Conservation (phyloP, 495 filamentous ascomycete genomes). For the Thozetella sp. region DNA sequence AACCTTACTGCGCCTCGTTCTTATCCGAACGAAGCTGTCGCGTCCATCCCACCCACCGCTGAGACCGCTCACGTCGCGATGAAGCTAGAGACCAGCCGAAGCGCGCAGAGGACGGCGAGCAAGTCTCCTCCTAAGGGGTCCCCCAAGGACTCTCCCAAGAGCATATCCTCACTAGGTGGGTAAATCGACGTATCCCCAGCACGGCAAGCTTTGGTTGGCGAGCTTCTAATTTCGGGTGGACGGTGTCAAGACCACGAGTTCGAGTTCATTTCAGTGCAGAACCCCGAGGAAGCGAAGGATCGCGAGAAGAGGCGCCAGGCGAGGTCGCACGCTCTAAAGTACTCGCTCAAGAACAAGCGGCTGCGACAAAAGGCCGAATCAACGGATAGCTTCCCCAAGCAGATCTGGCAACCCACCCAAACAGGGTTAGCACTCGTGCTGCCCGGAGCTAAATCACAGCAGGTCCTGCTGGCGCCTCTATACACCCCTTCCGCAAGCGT, state of each 20-base stretch:
- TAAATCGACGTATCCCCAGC: too few relatives aligned
- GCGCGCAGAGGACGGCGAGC: too few relatives aligned
- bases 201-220: background rate
- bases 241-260: slow-evolving; percentile 10
- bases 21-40: too few relatives aligned
- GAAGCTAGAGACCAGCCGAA: too few relatives aligned
- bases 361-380: slow-evolving; percentile 22
- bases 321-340: background rate
- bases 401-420: background rate
- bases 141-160: too few relatives aligned
- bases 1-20: background rate
- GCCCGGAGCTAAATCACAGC: background rate
- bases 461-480: background rate
- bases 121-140: too few relatives aligned
- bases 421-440: background rate
- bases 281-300: slow-evolving; percentile 16
- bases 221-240: background rate
- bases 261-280: slow-evolving; percentile 29
- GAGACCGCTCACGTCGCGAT: too few relatives aligned
- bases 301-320: background rate
- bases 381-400: background rate
- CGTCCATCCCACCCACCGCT: too few relatives aligned
- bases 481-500: background rate
- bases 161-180: too few relatives aligned
- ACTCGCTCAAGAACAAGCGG: background rate